Evolutionary conservation across 208 protist species (phyloP), one percentile per base, ranked within the genome.

Genomic region (Acanthamoeba sp.): DNA sequence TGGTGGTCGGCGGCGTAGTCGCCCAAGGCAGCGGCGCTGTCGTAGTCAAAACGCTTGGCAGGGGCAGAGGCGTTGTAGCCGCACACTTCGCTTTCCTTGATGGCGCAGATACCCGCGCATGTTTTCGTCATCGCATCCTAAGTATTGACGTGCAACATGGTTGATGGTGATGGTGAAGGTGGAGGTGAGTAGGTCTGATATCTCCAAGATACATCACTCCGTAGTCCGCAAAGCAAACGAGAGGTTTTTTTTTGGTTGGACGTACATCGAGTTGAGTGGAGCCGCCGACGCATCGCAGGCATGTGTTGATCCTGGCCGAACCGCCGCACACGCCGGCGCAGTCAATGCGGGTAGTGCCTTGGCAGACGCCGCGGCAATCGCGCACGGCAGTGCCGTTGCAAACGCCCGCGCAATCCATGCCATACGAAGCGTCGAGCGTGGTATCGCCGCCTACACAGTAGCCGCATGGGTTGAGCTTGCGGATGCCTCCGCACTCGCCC

Each of bases 101-200:
- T 76, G 16, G 66, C 66, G 29, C 66, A 76, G 20, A 42, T 42
- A 20, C 66, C 66, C 0, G 12, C 66, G 36, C 66, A 76, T 6
- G 66, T 76, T 29, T 76, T 76, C n/a, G 66, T 76, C 66, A 76
- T 34, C 36, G 66, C 32, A 20, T 76, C 66, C 66, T 76, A 76
- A n/a, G n/a, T n/a, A n/a, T n/a, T n/a, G n/a, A n/a, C n/a, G n/a
- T n/a, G n/a, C n/a, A n/a, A n/a, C n/a, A n/a, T n/a, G n/a, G n/a
- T n/a, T n/a, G n/a, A n/a, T n/a, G n/a, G n/a, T n/a, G n/a, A n/a
- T n/a, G n/a, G n/a, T n/a, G n/a, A n/a, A n/a, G n/a, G n/a, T n/a
- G n/a, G n/a, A n/a, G n/a, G n/a, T n/a, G n/a, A n/a, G n/a, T n/a
- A n/a, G n/a, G n/a, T n/a, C n/a, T n/a, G n/a, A n/a, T n/a, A n/a